Conservation (phyloP, 2,329 filamentous ascomycete genomes). For the Fusarium sp. region DNA sequence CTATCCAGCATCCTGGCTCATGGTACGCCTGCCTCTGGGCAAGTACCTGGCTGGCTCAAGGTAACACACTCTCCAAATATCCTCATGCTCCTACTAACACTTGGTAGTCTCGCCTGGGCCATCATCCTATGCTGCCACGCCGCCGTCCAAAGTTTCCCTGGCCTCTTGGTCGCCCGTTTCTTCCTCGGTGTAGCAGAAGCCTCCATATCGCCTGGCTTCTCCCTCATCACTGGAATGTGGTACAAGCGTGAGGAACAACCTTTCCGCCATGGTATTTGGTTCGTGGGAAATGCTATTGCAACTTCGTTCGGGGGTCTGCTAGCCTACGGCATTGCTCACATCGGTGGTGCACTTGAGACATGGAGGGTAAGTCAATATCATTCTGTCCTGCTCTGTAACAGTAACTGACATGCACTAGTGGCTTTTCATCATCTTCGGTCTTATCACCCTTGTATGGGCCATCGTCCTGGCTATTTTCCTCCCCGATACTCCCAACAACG, state of each 20-base stretch:
- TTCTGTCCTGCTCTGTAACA: fast-evolving
- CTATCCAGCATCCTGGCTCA: slow-evolving; percentile 41
- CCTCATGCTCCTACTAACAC: not conserved
- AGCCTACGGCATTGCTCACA: slow-evolving; percentile 40
- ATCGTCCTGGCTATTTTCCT: slow-evolving; percentile 28
- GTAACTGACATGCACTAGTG: not conserved
- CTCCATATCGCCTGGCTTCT: slow-evolving; percentile 42
- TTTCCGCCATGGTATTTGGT: slow-evolving; percentile 43
- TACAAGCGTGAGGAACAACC: slow-evolving; percentile 42
- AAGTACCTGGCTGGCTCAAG: slow-evolving; percentile 39
- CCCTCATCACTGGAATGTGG: slow-evolving; percentile 44
- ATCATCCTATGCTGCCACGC: slow-evolving; percentile 38
- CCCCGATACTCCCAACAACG: slow-evolving; percentile 33
- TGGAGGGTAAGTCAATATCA: slow-evolving; percentile 30
- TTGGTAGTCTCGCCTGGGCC: slow-evolving; percentile 28
- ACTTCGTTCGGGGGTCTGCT: slow-evolving; percentile 39
- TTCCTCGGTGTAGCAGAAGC: slow-evolving; percentile 43
- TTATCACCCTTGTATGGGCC: slow-evolving; percentile 39
- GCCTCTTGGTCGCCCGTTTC: slow-evolving; percentile 34
- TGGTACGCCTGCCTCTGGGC: slow-evolving; percentile 39
- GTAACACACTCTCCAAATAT: fast-evolving
- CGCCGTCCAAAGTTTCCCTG: slow-evolving; percentile 30
- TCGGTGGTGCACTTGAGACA: slow-evolving; percentile 22
- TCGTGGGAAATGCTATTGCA: slow-evolving; percentile 39
- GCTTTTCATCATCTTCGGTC: slow-evolving; percentile 42